Evolutionary conservation across 106 monocot genomes (phyloP).

Genomic region (Dactylorhiza incarnata): DNA sequence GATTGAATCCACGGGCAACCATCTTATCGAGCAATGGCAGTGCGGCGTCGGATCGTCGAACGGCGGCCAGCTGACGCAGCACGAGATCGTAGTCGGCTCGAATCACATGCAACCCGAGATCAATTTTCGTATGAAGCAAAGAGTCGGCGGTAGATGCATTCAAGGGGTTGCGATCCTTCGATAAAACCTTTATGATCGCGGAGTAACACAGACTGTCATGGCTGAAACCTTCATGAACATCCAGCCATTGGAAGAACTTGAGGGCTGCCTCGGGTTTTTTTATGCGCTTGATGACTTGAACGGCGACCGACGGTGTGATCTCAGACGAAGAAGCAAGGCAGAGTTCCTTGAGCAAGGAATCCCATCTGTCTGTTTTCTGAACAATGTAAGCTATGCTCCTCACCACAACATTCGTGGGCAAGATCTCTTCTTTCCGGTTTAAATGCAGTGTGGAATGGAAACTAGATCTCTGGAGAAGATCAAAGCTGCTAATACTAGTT

Average conservation of each 20-base stretch:
- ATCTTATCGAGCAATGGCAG: slow-evolving; percentile 14
- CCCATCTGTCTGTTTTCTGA: slow-evolving; percentile 18
- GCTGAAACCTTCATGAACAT: slow-evolving; percentile 7
- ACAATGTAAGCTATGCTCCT: slow-evolving; percentile 20
- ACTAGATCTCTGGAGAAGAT: neutral
- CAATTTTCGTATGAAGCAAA: slow-evolving; percentile 17
- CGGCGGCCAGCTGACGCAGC: slow-evolving; percentile 8
- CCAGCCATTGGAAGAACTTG: slow-evolving; percentile 18
- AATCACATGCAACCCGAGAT: slow-evolving; percentile 1
- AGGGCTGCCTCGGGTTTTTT: slow-evolving; percentile 13
- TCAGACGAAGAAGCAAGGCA: slow-evolving; percentile 11
- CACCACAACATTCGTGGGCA: slow-evolving; percentile 10
- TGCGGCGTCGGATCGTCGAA: slow-evolving; percentile 7
- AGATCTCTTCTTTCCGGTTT: slow-evolving; percentile 6
- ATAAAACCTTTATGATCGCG: slow-evolving; percentile 12
- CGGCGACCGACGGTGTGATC: slow-evolving; percentile 13
- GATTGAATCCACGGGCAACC: slow-evolving; percentile 8
- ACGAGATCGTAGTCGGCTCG: slow-evolving; percentile 14
- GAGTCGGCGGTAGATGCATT: slow-evolving; percentile 10
- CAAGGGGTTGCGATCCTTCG: slow-evolving; percentile 5
- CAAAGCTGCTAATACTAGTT: neutral
- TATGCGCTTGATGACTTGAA: slow-evolving; percentile 20
- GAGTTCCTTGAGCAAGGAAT: slow-evolving; percentile 11
- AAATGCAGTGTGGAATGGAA: slow-evolving; percentile 5
- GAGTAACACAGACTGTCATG: slow-evolving; percentile 14